Evolutionary conservation across 495 filamentous ascomycete genomes (phyloP), one percentile per base, ranked within the genome.

Genomic region (Penicillium mononematosum): DNA sequence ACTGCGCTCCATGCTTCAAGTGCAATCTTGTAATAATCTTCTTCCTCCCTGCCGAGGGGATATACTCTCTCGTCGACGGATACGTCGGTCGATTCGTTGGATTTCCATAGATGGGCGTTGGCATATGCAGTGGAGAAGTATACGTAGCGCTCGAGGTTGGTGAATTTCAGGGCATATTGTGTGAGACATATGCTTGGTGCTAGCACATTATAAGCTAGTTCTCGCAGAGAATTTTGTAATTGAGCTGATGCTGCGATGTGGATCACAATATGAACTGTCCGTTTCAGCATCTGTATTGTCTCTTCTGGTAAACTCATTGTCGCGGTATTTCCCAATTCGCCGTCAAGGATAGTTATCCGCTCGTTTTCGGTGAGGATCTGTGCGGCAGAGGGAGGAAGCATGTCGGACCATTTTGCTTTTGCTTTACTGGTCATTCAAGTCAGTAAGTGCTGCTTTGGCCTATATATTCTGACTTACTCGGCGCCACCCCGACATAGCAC

Each of bases 261-360:
- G 29, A 68, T 63, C 16, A 68, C 38, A 29, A 68, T 54, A 44
- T 68, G 66, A 0, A 68, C 66, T 29, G 53, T 63, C 39, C 25
- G 45, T 32, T 68, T 68, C 17, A 68, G 48, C 60, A 68, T 66
- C 36, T 68, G 66, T 0, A 68, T 25, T 12, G 48, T 50, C 0
- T 60, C 56, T 20, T 68, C 63, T 12, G 60, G 45, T n/a, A 68
- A 53, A 48, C 56, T 29, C 66, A 68, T 68, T 22, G 60, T 68
- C n/a, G 66, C 63, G 0, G 66, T 68, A 22, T 68, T 53, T 14
- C 66, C 66, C 17, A 68, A 19, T 47, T 68, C 66, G 25, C 66
- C 66, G 31, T 68, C 66, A 22, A 68, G 46, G 29, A 68, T 52
- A 0, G 63, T 68, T 25, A 68, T 51, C 27, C 56, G 22, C 3